phyloP scores from a whole-genome alignment of 2,329 filamentous ascomycete species.

The Colletotrichum paranaense region DNA sequence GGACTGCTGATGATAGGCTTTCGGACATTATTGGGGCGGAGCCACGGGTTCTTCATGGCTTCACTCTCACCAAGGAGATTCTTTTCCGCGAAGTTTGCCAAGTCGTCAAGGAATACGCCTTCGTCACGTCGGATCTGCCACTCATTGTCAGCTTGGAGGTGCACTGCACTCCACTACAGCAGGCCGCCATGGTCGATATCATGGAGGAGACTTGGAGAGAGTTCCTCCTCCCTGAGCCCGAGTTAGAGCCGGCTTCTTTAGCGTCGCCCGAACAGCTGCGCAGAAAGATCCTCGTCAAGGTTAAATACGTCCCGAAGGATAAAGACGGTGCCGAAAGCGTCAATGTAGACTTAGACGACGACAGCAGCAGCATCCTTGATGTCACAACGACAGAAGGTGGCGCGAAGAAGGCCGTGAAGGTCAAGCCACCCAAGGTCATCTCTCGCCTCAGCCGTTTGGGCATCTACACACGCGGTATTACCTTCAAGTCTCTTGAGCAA shows the following conservation, averaged over 20 bases:
- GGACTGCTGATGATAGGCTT: conserved; percentile 38
- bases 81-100: conserved; percentile 87
- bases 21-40: conserved; percentile 58
- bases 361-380: conserved; percentile 37
- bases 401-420: conserved; percentile 43
- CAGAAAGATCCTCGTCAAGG: conserved; percentile 86
- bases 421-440: conserved; percentile 73
- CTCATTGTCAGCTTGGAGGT: conserved; percentile 94
- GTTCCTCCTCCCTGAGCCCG: conserved; percentile 71
- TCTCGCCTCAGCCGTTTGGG: conserved; percentile 80
- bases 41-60: conserved; percentile 85
- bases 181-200: conserved; percentile 90
- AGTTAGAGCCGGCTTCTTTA: conserved; percentile 60
- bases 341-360: conserved; percentile 49
- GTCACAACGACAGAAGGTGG: conserved; percentile 51
- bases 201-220: conserved; percentile 86
- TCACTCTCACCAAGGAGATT: conserved; percentile 90
- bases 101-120: conserved; percentile 83
- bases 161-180: conserved; percentile 83
- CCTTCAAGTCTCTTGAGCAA: conserved; percentile 82
- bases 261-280: conserved; percentile 77
- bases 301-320: conserved; percentile 71
- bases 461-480: conserved; percentile 84
- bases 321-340: conserved; percentile 45
- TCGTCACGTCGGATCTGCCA: conserved; percentile 79